A percentile compares a stretch with the other conserved stretches of the same genome.
Conservation (phyloP, 73 alveolate genomes). For the Durusdinium trenchii region DNA sequence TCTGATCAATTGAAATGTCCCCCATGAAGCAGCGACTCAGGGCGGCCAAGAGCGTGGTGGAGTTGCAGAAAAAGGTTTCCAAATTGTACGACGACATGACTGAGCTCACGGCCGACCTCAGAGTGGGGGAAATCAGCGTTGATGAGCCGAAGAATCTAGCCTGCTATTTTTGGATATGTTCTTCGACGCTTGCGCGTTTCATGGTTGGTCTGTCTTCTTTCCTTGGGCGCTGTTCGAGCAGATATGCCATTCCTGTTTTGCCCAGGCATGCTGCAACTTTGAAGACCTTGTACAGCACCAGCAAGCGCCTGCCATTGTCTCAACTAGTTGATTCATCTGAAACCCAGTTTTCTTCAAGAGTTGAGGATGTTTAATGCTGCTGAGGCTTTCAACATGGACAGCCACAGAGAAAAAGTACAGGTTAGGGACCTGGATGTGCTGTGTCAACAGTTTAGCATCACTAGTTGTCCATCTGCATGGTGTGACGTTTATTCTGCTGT, state of each 20-base stretch:
- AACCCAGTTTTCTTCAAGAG: neutral
- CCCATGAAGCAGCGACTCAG: neutral
- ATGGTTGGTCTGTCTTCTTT: neutral
- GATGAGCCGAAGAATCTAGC: neutral
- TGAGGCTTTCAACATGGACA: neutral
- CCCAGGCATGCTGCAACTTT: neutral
- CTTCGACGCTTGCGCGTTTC: neutral
- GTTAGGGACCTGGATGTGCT: neutral
- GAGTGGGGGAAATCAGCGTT: neutral
- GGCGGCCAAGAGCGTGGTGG: neutral
- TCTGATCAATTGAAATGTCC: neutral
- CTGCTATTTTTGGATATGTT: neutral
- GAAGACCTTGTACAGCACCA: neutral
- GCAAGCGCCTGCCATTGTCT: conserved; percentile 19
- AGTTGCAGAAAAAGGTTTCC: neutral
- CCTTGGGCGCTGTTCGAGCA: neutral
- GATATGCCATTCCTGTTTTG: neutral
- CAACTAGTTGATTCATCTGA: neutral
- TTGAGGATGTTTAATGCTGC: neutral
- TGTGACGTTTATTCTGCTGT: too few species aligned
- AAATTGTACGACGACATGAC: neutral
- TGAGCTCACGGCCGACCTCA: neutral
- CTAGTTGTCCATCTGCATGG: too few species aligned
- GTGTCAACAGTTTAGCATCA: too few species aligned
- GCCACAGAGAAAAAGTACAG: conserved; percentile 17